phyloP scores from a whole-genome alignment of 805 yeast genomes.

The Lipomyces anomalus region DNA sequence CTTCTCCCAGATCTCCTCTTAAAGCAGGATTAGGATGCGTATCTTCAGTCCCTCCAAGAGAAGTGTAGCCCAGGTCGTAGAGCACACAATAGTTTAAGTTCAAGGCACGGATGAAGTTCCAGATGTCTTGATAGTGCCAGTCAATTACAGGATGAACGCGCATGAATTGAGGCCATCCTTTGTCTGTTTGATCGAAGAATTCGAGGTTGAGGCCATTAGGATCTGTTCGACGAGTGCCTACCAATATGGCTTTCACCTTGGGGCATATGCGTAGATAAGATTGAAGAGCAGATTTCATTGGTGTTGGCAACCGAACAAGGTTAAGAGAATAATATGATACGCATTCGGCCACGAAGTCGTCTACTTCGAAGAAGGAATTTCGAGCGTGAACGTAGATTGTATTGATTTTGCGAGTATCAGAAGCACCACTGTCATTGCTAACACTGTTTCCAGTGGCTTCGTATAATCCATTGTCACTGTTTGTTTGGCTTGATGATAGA shows the following conservation, averaged over 20 bases:
- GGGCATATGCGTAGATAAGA: conserved; percentile 51
- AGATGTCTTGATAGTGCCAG: conserved; percentile 78
- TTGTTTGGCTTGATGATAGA: conserved; percentile 2
- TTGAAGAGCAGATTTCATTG: conserved; percentile 64
- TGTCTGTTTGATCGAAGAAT: conserved; percentile 71
- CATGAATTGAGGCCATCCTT: conserved; percentile 83
- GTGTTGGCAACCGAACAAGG: conserved; percentile 36
- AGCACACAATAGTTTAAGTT: conserved; percentile 64
- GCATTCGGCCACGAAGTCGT: conserved; percentile 56
- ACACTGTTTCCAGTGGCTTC: background rate
- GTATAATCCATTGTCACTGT: conserved; percentile 4
- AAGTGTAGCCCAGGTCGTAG: conserved; percentile 82
- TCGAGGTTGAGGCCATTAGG: conserved; percentile 65
- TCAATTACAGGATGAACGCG: conserved; percentile 83
- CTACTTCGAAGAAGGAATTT: conserved; percentile 63
- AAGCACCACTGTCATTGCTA: conserved; percentile 23
- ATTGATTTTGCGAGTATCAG: conserved; percentile 35
- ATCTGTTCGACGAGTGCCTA: conserved; percentile 84
- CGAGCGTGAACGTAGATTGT: conserved; percentile 74
- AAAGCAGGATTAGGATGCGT: conserved; percentile 70
- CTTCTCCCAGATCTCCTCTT: conserved; percentile 22
- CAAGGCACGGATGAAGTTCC: conserved; percentile 68
- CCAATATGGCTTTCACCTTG: conserved; percentile 63
- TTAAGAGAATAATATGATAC: conserved; percentile 50
- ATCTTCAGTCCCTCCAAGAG: conserved; percentile 71